Evolutionary conservation across 495 filamentous ascomycete genomes (phyloP).

Genomic region (Endocarpon pusillum): DNA sequence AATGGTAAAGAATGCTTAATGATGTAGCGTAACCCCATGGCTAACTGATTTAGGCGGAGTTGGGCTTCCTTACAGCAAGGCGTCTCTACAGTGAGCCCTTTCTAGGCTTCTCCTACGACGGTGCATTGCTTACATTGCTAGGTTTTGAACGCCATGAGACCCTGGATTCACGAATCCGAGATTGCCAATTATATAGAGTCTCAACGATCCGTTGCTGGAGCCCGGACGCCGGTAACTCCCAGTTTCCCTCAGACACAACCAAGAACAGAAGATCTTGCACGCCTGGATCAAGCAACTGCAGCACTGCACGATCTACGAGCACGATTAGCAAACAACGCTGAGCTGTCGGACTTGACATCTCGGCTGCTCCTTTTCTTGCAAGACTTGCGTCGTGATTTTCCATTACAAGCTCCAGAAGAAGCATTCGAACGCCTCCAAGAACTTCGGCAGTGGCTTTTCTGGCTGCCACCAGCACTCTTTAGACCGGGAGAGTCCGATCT

Average conservation of each 20-base stretch:
- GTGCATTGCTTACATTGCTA: constrained; percentile 14
- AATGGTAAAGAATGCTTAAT: constrained; percentile 55
- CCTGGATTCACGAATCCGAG: constrained; percentile 79
- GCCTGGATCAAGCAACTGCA: constrained; percentile 37
- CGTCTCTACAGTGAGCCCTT: constrained; percentile 54
- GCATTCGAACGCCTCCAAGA: constrained; percentile 78
- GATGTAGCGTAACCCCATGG: constrained; percentile 14
- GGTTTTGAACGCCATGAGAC: constrained; percentile 81
- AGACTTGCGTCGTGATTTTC: constrained; percentile 54
- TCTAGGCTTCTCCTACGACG: neutral
- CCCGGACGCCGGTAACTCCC: too few relatives aligned
- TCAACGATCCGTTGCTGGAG: constrained; percentile 28
- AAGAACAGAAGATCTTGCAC: constrained; percentile 48
- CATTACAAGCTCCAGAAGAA: constrained; percentile 54
- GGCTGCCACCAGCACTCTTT: constrained; percentile 70
- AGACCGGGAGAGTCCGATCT: constrained; percentile 25
- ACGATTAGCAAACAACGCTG: constrained; percentile 52
- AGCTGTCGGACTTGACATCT: constrained; percentile 54
- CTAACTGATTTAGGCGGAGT: constrained; percentile 45
- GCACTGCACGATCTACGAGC: constrained; percentile 50
- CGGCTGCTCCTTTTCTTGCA: constrained; percentile 73
- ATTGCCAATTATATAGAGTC: constrained; percentile 72
- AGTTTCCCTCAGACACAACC: constrained; percentile 30
- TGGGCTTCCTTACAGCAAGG: constrained; percentile 90
- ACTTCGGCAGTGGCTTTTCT: constrained; percentile 85